Percentiles rank a stretch among this genome's conserved stretches.
Conservation (phyloP, 352 stramenopile genomes). For the Phytophthora lateralis region DNA sequence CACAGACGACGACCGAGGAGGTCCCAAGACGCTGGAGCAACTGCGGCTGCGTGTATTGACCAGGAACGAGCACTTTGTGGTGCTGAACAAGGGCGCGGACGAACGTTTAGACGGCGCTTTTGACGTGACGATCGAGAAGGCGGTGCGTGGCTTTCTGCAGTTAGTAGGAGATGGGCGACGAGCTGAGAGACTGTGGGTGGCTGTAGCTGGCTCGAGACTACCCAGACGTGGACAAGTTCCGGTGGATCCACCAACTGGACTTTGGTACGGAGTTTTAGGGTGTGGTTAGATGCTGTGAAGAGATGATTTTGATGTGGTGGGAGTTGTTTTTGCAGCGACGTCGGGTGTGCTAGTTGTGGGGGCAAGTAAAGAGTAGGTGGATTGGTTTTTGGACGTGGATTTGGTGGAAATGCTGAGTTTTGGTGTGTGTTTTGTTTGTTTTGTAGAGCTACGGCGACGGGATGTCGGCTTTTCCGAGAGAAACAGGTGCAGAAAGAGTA, state of each 20-base stretch:
- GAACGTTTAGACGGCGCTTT: conserved; percentile 89
- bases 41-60: conserved; percentile 62
- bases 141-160: conserved; percentile 38
- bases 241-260: conserved; percentile 91
- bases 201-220: conserved; percentile 69
- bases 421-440: not conserved
- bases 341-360: conserved; percentile 87
- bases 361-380: conserved; percentile 65
- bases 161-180: not conserved
- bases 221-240: conserved; percentile 79
- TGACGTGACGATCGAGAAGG: conserved; percentile 90
- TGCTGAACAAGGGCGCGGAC: conserved; percentile 84
- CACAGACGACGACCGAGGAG: conserved; percentile 45
- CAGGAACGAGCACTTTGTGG: conserved; percentile 59
- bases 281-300: not conserved
- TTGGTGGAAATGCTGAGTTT: conserved; percentile 9
- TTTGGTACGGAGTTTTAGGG: conserved; percentile 59
- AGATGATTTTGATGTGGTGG: conserved; percentile 8
- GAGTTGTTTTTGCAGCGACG: conserved; percentile 49
- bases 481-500: conserved; percentile 88
- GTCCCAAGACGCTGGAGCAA: conserved; percentile 55
- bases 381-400: not conserved
- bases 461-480: conserved; percentile 75
- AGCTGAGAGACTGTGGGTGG: not conserved
- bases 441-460: conserved; percentile 65